Conservation (phyloP, 2,329 filamentous ascomycete genomes). For the Calonectria leucothoes region DNA sequence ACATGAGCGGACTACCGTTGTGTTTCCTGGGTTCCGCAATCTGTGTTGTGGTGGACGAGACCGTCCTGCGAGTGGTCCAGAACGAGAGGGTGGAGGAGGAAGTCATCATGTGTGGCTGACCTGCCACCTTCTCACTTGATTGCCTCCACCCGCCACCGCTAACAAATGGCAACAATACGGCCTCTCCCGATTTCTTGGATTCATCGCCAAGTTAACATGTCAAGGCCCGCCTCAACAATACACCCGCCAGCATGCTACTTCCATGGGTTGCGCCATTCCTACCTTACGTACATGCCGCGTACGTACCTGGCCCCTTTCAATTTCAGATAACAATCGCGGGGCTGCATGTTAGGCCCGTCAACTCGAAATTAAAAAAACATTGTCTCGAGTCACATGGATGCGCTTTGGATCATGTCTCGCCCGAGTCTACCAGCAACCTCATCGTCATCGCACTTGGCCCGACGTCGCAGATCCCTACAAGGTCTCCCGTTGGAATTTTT, state of each 20-base stretch:
- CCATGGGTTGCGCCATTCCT: background rate
- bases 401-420: slow-evolving; percentile 1
- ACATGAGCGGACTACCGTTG: background rate
- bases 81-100: background rate
- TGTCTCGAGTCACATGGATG: slow-evolving; percentile 3
- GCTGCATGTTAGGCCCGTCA: background rate
- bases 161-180: background rate
- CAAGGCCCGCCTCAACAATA: background rate
- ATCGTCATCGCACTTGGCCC: slow-evolving; percentile 11
- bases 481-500: slow-evolving; percentile 2
- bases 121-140: background rate
- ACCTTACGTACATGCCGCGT: background rate
- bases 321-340: background rate
- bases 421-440: slow-evolving; percentile 8
- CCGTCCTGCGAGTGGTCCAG: slow-evolving; percentile 1
- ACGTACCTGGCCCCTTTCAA: background rate
- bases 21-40: background rate
- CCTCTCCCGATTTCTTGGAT: background rate
- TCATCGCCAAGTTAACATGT: background rate
- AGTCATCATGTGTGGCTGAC: slow-evolving; percentile 13
- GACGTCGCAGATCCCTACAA: slow-evolving; percentile 6
- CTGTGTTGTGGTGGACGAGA: background rate
- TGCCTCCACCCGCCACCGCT: background rate
- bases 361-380: background rate
- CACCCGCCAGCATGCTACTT: background rate